These are phyloP conservation scores for Coix lacrymajobi DNA, from an alignment of 176 grass and related monocot genomes.

Conservation along the genomic window DNA sequence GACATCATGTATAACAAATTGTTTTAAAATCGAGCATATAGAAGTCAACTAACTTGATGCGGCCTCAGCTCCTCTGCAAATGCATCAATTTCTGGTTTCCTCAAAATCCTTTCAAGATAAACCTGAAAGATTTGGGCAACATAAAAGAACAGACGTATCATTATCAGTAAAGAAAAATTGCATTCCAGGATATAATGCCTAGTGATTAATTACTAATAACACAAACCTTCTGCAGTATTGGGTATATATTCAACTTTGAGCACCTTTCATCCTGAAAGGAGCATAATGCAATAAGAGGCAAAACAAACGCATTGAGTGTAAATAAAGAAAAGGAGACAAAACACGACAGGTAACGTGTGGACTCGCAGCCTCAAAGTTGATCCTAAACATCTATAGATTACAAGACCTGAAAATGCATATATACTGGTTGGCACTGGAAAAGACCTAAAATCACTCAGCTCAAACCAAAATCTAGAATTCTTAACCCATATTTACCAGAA, in stretches of 20 bases:
- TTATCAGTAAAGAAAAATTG: slow-evolving; percentile 5
- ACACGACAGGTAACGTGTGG: not conserved
- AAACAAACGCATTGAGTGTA: not conserved
- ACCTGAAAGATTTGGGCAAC: slow-evolving; percentile 48
- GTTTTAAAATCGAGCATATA: not conserved
- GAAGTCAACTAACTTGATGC: slow-evolving; percentile 58
- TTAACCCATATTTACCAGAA: not conserved
- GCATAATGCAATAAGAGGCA: not conserved
- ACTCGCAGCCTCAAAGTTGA: not conserved
- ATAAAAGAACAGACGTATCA: not conserved
- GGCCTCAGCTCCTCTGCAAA: slow-evolving; percentile 95
- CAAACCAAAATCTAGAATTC: not conserved
- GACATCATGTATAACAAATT: not conserved
- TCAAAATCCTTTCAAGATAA: slow-evolving; percentile 97
- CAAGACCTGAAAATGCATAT: not conserved
- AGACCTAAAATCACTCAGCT: not conserved
- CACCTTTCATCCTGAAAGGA: slow-evolving; percentile 92
- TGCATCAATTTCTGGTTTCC: slow-evolving; percentile 99
- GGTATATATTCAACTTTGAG: slow-evolving; percentile 97
- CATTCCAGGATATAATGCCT: not conserved
- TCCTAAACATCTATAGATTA: not conserved
- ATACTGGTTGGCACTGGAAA: not conserved
- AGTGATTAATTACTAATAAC: not conserved
- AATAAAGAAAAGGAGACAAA: not conserved
- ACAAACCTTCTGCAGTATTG: slow-evolving; percentile 91